A percentile compares a stretch with the other conserved stretches of the same genome.
phyloP scores from a whole-genome alignment of 805 yeast genomes.

The Lipomyces yamadae region DNA sequence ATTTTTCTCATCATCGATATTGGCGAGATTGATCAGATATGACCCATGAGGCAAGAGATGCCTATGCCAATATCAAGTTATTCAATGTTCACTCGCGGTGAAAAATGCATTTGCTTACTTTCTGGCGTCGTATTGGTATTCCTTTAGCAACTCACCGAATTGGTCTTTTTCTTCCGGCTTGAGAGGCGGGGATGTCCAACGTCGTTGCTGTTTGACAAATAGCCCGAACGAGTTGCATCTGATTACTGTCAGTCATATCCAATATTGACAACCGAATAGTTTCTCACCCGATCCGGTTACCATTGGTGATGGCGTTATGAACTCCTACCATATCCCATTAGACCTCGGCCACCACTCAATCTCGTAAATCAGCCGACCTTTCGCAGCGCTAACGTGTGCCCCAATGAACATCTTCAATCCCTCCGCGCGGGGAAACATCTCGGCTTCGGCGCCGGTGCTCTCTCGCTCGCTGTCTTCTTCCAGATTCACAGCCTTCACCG shows the following conservation, averaged over 20 bases:
- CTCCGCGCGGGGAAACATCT: constrained; percentile 51
- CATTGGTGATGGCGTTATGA: constrained; percentile 67
- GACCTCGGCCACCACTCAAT: background rate
- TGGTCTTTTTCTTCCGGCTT: constrained; percentile 66
- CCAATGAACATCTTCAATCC: constrained; percentile 46
- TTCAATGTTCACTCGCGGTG: background rate
- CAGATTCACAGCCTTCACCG: background rate
- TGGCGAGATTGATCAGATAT: constrained; percentile 88
- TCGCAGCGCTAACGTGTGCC: constrained; percentile 33
- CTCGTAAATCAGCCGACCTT: constrained; percentile 21
- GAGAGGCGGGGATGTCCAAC: constrained; percentile 86
- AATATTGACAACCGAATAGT: background rate
- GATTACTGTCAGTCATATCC: background rate
- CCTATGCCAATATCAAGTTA: constrained; percentile 19
- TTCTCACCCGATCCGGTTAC: constrained; percentile 55
- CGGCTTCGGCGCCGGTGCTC: constrained; percentile 4
- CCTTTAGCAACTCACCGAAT: constrained; percentile 66
- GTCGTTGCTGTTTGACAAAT: constrained; percentile 85
- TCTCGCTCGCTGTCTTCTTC: constrained; percentile 10
- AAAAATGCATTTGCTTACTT: constrained; percentile 43
- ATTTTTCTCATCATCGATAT: constrained; percentile 82
- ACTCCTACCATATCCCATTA: constrained; percentile 47
- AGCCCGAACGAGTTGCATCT: constrained; percentile 85
- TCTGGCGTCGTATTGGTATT: constrained; percentile 68
- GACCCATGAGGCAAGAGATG: constrained; percentile 95